These are phyloP conservation scores for Pythium utonaiense DNA, from an alignment of 352 stramenopile genomes.

Conservation along the genomic window DNA sequence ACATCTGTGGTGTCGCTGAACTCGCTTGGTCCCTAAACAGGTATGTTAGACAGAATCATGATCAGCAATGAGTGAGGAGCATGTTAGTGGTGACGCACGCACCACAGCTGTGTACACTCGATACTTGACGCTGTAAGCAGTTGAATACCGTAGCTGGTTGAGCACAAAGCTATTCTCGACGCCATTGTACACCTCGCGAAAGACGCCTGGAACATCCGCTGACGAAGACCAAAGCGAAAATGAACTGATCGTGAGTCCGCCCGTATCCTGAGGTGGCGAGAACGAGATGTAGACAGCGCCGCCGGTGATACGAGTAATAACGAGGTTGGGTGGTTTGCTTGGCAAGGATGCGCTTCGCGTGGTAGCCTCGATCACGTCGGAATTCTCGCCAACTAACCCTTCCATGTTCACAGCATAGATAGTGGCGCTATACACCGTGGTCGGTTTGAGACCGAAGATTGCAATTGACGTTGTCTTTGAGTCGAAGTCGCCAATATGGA, in stretches of 20 bases:
- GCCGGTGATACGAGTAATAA: conserved; percentile 30
- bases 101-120: conserved; percentile 36
- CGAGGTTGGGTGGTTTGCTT: conserved; percentile 29
- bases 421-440: conserved; percentile 31
- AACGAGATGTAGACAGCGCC: conserved; percentile 42
- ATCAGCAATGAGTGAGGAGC: background rate
- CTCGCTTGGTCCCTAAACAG: conserved; percentile 42
- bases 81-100: no score
- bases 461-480: conserved; percentile 7
- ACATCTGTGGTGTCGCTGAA: conserved; percentile 30
- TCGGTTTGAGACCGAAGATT: conserved; percentile 28
- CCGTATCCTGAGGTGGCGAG: conserved; percentile 30
- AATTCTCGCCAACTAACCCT: conserved; percentile 25
- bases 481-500: background rate
- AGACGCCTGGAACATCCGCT: conserved; percentile 32
- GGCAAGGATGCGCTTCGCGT: conserved; percentile 35
- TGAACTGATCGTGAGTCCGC: conserved; percentile 27
- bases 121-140: conserved; percentile 46
- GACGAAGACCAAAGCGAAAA: conserved; percentile 34
- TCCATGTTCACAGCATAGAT: conserved; percentile 36
- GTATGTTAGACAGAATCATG: background rate
- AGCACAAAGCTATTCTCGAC: conserved; percentile 19
- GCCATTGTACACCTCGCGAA: conserved; percentile 41
- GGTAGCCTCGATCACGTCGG: conserved; percentile 18
- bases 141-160: conserved; percentile 33